A percentile compares a stretch with the other conserved stretches of the same genome.
Conservation (phyloP, 345 rosid species). For the Aethionema arabicum region DNA sequence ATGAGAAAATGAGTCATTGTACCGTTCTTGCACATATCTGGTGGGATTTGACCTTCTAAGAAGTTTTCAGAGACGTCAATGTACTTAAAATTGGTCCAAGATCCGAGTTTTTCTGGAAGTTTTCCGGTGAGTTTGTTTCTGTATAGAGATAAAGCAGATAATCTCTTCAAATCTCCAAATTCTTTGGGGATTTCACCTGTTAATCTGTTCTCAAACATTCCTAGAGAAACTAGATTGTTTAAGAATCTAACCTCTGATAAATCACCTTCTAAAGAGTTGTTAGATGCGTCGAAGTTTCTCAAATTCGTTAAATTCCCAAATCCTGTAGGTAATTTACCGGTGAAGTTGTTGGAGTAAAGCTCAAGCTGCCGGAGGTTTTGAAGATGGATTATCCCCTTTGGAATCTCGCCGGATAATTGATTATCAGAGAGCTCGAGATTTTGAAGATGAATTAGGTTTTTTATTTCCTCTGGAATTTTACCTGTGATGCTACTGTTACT, state of each 20-base stretch:
- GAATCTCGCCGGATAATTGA: constrained; percentile 55
- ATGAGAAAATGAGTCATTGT: constrained; percentile 53
- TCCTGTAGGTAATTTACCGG: constrained; percentile 63
- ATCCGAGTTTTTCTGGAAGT: constrained; percentile 68
- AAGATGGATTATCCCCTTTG: constrained; percentile 51
- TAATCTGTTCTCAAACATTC: constrained; percentile 56
- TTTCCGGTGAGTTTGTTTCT: constrained; percentile 64
- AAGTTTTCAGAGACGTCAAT: constrained; percentile 81
- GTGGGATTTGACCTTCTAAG: constrained; percentile 73
- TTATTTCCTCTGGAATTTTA: constrained; percentile 63
- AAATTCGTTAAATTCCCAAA: constrained; percentile 55
- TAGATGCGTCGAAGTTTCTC: constrained; percentile 58
- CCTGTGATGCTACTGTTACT: constrained; percentile 72
- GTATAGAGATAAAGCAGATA: constrained; percentile 56
- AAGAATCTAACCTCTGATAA: constrained; percentile 53
- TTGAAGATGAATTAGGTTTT: constrained; percentile 49
- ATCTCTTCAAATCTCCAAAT: constrained; percentile 62
- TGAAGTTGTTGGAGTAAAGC: constrained; percentile 64
- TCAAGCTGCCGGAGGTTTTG: constrained; percentile 59
- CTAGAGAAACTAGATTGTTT: constrained; percentile 52
- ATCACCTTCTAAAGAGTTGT: constrained; percentile 61
- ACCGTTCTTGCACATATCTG: constrained; percentile 79
- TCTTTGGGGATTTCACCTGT: constrained; percentile 69
- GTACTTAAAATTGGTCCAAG: constrained; percentile 43
- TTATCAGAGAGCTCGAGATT: constrained; percentile 75